Evolutionary conservation across 345 rosid species (phyloP), one percentile per base, ranked within the genome.

Genomic region (Citrus glauca): DNA sequence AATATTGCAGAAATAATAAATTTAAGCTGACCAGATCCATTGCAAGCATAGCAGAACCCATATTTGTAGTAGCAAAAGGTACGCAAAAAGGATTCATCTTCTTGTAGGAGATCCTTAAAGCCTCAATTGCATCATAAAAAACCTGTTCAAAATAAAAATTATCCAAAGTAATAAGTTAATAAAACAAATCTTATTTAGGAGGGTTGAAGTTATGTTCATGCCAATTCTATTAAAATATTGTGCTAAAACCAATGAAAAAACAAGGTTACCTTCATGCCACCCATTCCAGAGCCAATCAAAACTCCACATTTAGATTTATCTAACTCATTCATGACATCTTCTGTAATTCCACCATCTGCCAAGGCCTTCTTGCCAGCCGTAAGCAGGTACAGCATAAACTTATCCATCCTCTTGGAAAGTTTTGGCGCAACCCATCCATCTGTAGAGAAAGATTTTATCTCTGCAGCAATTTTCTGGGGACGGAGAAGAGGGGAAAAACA

Each of bases 1-100:
- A 11, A 71, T 42, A 73, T 72, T 56, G 71, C 48, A 81, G 28
- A 40, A 68, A 68, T 66, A 62, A 19, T 30, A 78, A 79, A 82
- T 66, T 71, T 74, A 38, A 77, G 82, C 88, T 77, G 71, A 93
- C 98, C 93, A 95, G 91, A 87, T 95, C 99, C 91, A 95, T 88
- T 32, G 97, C 99, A 71, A 95, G 97, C 97, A 95, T 92, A 19
- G 99, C 99, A 77, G 99, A 95, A 81, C 99, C 99, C 99, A 95
- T 95, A 83, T 95, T 95, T 78, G 99, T 92, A 76, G 98, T 92
- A 5, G 99, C 98, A 82, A 92, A 94, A 74, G 99, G 99, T 66
- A 95, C 96, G 66, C 95, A 93, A 72, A 95, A 95, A 62, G 96
- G 99, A 85, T 92, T 95, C 98, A 95, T 89, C 84, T 95, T 95